These are phyloP conservation scores for Borovskyia barvae DNA, from an alignment of 208 protist genomes.

Conservation along the genomic window DNA sequence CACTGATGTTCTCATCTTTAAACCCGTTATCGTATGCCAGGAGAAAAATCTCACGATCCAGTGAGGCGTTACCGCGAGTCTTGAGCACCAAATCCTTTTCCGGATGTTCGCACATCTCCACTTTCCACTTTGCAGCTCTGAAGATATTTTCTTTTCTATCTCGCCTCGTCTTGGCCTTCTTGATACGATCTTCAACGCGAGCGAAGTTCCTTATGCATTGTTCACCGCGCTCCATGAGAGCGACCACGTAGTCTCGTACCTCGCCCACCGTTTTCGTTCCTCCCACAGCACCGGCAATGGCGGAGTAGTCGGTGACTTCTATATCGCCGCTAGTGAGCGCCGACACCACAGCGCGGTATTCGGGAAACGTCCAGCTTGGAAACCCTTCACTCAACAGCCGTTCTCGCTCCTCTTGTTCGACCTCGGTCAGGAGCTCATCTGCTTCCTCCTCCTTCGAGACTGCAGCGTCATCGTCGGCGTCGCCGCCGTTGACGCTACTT, in stretches of 20 bases:
- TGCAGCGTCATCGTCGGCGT: constrained; percentile 5
- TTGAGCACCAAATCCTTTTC: constrained; percentile 65
- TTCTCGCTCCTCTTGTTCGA: constrained; percentile 83
- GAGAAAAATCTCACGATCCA: constrained; percentile 78
- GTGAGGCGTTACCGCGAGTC: constrained; percentile 26
- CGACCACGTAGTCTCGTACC: constrained; percentile 78
- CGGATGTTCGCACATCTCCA: constrained; percentile 67
- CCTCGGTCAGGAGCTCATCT: constrained; percentile 58
- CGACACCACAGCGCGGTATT: constrained; percentile 60
- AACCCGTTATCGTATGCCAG: constrained; percentile 74
- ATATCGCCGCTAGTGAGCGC: constrained; percentile 48
- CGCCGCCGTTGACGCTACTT: constrained; percentile 11
- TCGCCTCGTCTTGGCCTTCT: constrained; percentile 38
- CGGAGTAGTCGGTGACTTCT: constrained; percentile 65
- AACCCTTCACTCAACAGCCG: constrained; percentile 77
- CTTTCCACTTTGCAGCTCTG: constrained; percentile 78
- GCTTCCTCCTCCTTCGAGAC: constrained; percentile 15
- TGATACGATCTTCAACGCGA: constrained; percentile 57
- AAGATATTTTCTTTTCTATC: constrained; percentile 44
- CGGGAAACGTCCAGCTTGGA: constrained; percentile 51
- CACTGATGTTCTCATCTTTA: constrained; percentile 29
- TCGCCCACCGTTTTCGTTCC: constrained; percentile 66
- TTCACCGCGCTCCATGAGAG: constrained; percentile 73
- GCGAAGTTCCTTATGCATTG: constrained; percentile 73
- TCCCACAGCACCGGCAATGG: constrained; percentile 34